Base-by-base conservation (phyloP, 192 early-diverging fungal genomes). In the Coemansia sp. region DNA sequence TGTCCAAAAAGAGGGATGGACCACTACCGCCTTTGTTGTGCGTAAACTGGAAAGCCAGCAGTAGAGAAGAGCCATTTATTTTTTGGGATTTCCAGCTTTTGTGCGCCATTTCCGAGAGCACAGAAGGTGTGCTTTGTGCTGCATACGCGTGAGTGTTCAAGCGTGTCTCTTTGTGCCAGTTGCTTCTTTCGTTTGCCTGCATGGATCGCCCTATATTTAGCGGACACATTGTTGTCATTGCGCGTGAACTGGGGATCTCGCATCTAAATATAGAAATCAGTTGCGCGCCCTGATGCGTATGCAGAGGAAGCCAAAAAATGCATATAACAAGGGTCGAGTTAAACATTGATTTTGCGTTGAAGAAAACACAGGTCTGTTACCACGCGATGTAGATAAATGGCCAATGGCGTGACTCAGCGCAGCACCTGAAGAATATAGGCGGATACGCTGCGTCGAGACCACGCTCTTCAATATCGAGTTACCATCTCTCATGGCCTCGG, bases 61-160 rank as follows among this genome's bases (percentile, higher is more conserved):
- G 54, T 57, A 57, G 31, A 37, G 54, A 34, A 29, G 54, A 57
- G 54, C 31, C 54, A 57, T 57, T 57, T n/a, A n/a, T 57, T 57
- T 16, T 2, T 35, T 16, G 48, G 7, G 24, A 51, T 31, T 54
- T 31, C 48, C 48, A 24, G 51, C 54, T n/a, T 60, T 60, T 60
- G 36, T 57, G 54, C 54, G 31, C 31, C 29, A 33, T 57, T 57
- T 57, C 54, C 54, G 54, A 57, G 54, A 57, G 54, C 17, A 4
- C 51, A 46, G 16, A 13, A 16, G 16, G 16, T 31, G 10, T n/a
- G 51, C 54, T 33, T 33, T 33, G 16, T 34, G 13, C 31, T 33
- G 54, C 29, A 33, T 57, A 34, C 27, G 54, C 54, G 54, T 57
- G 54, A 34, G 29, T 9, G 27, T 4, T 29, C 50, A 48, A 19